Evolutionary conservation across 2,329 filamentous ascomycete genomes (phyloP), one percentile per base, ranked within the genome.

Genomic region (Macroventuria anomochaeta): DNA sequence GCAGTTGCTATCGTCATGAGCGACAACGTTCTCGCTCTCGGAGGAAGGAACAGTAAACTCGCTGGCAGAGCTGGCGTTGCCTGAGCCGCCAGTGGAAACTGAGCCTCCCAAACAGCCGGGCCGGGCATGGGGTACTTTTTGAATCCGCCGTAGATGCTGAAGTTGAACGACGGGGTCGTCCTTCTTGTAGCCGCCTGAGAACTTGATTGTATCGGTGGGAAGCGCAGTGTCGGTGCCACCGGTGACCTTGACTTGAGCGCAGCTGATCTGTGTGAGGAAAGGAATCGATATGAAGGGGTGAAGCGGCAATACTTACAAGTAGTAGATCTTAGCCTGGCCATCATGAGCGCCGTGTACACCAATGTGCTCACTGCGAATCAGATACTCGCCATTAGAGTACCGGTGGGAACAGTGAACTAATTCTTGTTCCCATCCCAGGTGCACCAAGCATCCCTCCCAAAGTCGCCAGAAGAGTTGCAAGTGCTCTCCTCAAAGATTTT

Each of bases 321-420:
- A 62, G 54, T 79, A 80, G 61, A 79, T 78, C 64, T 79, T 70
- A 10, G 71, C 67, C 39, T 71, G 63, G 17, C 61, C 60, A 18
- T 54, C 57, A 21, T 53, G 61, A 32, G 69, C 73, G 41, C 72
- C 70, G 57, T 77, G 76, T 15, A 79, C 59, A 29, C 66, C 77
- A 41, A 80, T 75, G 50, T 79, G 77, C 65, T 80, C 76, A 17
- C 72, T 62, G 13, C 77, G 71, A 18, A 79, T 59, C 20, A 80
- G 66, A 59, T 79, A 79, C 60, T 79, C 65, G 15, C 77, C 77
- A n/a, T 64, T 54, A 10, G 76, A 1, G 68, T 68, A 17, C 65
- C 69, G 4, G 53, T 57, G 5, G 77, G 77, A 31, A 80, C 70
- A 2, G 62, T 70, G 57, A 71, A 61, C n/a, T 55, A 42, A 7